Conservation (phyloP, 345 rosid genomes). For the Rubroshorea leprosula region DNA sequence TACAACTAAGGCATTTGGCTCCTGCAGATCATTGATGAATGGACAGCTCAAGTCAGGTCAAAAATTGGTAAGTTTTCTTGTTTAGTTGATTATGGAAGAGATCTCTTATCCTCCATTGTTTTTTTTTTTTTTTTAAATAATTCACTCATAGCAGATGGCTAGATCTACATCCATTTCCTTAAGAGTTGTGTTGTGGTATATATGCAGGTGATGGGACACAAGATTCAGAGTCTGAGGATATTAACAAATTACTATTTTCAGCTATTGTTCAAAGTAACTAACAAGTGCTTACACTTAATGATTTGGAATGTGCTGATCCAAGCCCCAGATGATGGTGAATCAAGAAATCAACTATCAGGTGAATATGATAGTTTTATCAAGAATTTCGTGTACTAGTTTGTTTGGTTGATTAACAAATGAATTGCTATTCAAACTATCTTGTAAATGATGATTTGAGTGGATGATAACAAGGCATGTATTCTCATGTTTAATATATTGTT, state of each 20-base stretch:
- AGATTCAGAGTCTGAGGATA: conserved; percentile 49
- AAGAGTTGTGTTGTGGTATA: background rate
- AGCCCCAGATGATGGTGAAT: background rate
- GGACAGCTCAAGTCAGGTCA: conserved; percentile 75
- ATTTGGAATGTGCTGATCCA: background rate
- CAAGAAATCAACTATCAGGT: background rate
- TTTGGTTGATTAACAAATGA: no score
- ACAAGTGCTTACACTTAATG: conserved; percentile 2
- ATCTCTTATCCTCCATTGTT: no score
- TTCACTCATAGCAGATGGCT: no score
- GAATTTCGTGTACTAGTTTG: no score
- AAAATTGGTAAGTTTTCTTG: conserved; percentile 47
- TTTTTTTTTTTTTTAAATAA: no score
- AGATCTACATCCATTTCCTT: no score
- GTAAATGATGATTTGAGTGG: no score
- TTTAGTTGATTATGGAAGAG: no score
- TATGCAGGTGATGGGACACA: conserved; percentile 48
- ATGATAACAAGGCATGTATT: no score
- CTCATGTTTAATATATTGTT: no score
- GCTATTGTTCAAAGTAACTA: conserved; percentile 53
- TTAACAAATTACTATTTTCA: conserved; percentile 74
- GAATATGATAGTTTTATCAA: no score
- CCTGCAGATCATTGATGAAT: conserved; percentile 71
- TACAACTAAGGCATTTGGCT: conserved; percentile 8
- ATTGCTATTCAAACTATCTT: no score